Evolutionary conservation across 2,329 filamentous ascomycete species (phyloP), one percentile per base, ranked within the genome.

Genomic region (Botrytis elliptica): DNA sequence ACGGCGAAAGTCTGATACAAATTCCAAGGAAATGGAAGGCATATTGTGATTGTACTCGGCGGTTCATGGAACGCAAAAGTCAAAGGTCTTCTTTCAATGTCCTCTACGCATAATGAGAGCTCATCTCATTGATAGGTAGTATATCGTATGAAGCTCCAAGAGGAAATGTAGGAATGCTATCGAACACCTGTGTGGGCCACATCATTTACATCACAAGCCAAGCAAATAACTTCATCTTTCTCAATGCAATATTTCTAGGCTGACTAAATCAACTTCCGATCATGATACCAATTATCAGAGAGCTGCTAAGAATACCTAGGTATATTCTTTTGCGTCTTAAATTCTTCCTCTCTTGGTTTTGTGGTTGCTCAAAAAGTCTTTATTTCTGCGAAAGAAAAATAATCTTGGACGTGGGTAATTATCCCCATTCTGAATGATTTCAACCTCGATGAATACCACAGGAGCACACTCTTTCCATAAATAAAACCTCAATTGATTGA

Each of bases 401-500:
- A 25, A 4, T n/a, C 49, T 52, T 52, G 22, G 49, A 6, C 10
- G 22, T n/a, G 25, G 49, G 49, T 52, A 2, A 52, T 52, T 4
- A 52, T 14, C 10, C 14, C 10, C 49, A 14, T 52, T 52, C 10
- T n/a, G 4, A n/a, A 52, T n/a, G 25, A 52, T 52, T 52, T 14
- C 22, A 14, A 14, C 1, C 25, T n/a, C n/a, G 25, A 52, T 25
- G 3, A 6, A 14, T 52, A 3, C 2, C 22, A 52, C 14, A 1
- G 4, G 25, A 25, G 25, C 25, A n/a, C 12, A 12, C 12, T 52
- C 25, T n/a, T n/a, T 0, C 10, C 14, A 14, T 10, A 14, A 52
- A 14, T 6, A 0, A 14, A n/a, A n/a, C 12, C 14, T 52, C 12
- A 5, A 5, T 14, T 5, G 4, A 14, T 6, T 22, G 20, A 14